phyloP scores from a whole-genome alignment of 2,329 filamentous ascomycete genomes.

The Fusarium sterilihyphosum region DNA sequence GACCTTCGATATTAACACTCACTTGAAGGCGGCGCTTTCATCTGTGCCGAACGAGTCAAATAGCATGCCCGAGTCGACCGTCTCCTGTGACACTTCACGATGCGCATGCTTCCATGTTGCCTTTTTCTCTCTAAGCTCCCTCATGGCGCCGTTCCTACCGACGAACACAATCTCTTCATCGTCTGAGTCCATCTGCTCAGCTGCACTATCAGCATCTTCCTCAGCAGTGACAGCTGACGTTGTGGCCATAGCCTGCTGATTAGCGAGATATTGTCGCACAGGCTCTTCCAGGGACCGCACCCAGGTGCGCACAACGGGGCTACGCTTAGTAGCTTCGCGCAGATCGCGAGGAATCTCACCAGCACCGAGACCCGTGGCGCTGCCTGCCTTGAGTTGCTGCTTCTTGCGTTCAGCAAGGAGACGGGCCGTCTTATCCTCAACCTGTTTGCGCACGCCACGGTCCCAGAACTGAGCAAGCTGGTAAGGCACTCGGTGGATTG shows the following conservation, averaged over 20 bases:
- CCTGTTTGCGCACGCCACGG: slow-evolving; percentile 58
- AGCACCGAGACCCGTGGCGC: slow-evolving; percentile 55
- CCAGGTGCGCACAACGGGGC: slow-evolving; percentile 80
- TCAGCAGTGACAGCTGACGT: slow-evolving; percentile 18
- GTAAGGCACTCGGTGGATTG: slow-evolving; percentile 83
- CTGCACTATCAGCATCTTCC: slow-evolving; percentile 44
- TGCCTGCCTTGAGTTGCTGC: slow-evolving; percentile 55
- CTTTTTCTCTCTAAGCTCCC: slow-evolving; percentile 49
- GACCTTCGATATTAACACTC: slow-evolving; percentile 48
- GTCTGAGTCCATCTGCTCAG: slow-evolving; percentile 56
- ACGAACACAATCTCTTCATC: slow-evolving; percentile 96
- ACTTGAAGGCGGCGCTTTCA: slow-evolving; percentile 84
- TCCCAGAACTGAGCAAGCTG: slow-evolving; percentile 91
- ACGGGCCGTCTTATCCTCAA: slow-evolving; percentile 57
- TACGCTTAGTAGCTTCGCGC: slow-evolving; percentile 81
- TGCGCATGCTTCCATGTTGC: slow-evolving; percentile 59
- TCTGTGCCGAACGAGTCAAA: slow-evolving; percentile 84
- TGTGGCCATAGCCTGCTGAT: slow-evolving; percentile 45
- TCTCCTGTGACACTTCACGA: slow-evolving; percentile 66
- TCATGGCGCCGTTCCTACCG: slow-evolving; percentile 72
- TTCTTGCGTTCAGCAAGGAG: slow-evolving; percentile 57
- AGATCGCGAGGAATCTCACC: slow-evolving; percentile 81
- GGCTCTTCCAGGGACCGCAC: slow-evolving; percentile 87
- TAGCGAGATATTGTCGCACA: slow-evolving; percentile 78
- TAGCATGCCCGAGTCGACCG: slow-evolving; percentile 71